Base-by-base conservation (phyloP, 1,139 yeast species). In the Blastobotrys malaysiensis region DNA sequence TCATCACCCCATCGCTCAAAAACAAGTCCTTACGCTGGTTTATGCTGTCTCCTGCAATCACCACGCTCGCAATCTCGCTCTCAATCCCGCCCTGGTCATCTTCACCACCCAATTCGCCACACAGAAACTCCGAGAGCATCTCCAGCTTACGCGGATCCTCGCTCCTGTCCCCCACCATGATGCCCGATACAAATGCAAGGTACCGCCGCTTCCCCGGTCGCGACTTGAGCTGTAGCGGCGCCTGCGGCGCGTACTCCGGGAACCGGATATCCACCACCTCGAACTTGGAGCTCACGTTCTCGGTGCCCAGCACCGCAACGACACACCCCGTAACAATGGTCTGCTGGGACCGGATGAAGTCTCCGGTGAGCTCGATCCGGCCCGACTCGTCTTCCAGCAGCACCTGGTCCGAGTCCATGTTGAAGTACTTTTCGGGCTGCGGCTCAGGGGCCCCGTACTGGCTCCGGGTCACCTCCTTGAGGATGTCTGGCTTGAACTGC, bases 311-410 rank as follows among this genome's bases (percentile, higher is more conserved):
- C 0, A 90, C 80, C 0, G 93, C 98, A 11, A 90, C 81, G 1
- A 91, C 85, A 20, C 85, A 80, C 1, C 99, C 99, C 0, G 98
- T 91, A 0, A 91, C 96, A 43, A 93, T 73, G 68, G 80, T 62
- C 61, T 72, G 63, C 55, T 63, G 59, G 9, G 55, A 48, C 1
- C 77, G 74, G 51, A 84, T 73, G 18, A 78, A 75, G 39, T 82
- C 85, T 31, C 96, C 95, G 50, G 81, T 82, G 31, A 93, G 73
- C 26, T 82, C 69, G 9, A 95, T 85, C 50, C 99, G 76, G 4
- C 99, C 99, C 51, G 93, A 84, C 65, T 91, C 98, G 69, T 95
- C 99, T 69, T 93, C 99, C 47, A 95, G 69, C 84, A 85, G 81
- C 20, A 88, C 64, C 57, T 75, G 77, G 62, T 83, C 88, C 19